Base-by-base conservation (phyloP, 2,329 filamentous ascomycete genomes). In the Hypocreales sp. region DNA sequence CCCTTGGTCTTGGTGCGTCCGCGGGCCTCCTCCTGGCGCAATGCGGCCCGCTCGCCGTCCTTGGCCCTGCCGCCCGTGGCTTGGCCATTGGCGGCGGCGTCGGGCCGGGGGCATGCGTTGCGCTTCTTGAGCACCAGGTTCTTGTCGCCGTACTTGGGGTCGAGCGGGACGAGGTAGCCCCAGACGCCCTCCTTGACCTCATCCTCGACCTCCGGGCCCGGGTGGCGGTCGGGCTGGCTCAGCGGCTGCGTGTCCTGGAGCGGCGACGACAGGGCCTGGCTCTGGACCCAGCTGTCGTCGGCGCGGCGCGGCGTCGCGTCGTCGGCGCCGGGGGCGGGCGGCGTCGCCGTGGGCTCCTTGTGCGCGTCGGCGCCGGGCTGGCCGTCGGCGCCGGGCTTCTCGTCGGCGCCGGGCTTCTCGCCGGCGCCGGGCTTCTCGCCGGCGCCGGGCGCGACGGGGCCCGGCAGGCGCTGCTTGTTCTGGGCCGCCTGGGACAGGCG, bases 161-260 rank as follows among this genome's bases (percentile, higher is more conserved):
- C 76, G 15, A 93, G 58, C 2, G 87, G 83, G 29, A 93, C 71
- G 5, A 98, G 61, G 44, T 95, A 98, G 9, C 92, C 92, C 90
- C 90, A 98, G 2, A 95, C 83, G 7, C 83, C 83, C 48, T 92
- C 80, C 24, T 70, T 64, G 34, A 61, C 71, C 54, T 93, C 84
- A 46, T 93, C 80, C 35, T 86, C 71, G 4, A 92, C 80, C 31
- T 92, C 83, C 36, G 86, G 80, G 15, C 71, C 67, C 32, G 70
- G 60, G 16, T 82, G 71, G 3, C 79, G 74, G 38, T 82, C 75
- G 43, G 79, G 80, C 54, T 98, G 90, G 32, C 51, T 55, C 23
- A 83, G 73, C 43, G 59, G 59, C 38, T 60, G 58, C 3, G 56
- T 62, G 32, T 60, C 81, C 37, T 74, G 68, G 8, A 79, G 78